Evolutionary conservation across 2,329 filamentous ascomycete species (phyloP).

Genomic region (Aureobasidium mangrovei): DNA sequence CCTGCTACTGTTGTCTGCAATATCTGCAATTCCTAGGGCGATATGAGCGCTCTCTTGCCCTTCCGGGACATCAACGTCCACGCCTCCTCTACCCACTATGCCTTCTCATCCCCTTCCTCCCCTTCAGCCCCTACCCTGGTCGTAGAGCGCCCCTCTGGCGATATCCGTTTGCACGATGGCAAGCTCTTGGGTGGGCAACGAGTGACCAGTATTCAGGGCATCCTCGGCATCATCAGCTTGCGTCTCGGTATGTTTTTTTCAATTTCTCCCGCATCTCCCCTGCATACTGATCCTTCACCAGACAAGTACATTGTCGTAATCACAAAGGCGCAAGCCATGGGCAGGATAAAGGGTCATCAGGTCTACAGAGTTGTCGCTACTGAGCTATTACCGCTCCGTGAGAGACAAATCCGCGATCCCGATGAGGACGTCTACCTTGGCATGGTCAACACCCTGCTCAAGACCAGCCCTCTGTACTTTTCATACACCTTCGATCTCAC

Average conservation of each 20-base stretch:
- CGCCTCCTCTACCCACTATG: conserved; percentile 83
- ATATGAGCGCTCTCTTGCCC: conserved; percentile 52
- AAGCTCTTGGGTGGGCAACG: conserved; percentile 67
- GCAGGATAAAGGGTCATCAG: conserved; percentile 88
- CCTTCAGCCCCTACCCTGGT: conserved; percentile 80
- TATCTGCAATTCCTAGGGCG: background rate
- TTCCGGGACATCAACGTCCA: conserved; percentile 97
- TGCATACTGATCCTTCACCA: conserved; percentile 34
- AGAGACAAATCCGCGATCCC: conserved; percentile 79
- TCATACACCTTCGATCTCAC: conserved; percentile 96
- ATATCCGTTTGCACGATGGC: conserved; percentile 76
- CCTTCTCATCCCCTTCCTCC: conserved; percentile 91
- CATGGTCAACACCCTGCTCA: conserved; percentile 72
- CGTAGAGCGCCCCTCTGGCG: conserved; percentile 84
- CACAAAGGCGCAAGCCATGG: conserved; percentile 85
- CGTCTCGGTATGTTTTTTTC: conserved; percentile 60
- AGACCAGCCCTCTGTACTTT: conserved; percentile 88
- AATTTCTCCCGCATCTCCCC: background rate
- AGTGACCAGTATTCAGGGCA: conserved; percentile 89
- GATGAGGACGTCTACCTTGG: conserved; percentile 89
- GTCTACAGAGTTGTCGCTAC: conserved; percentile 87
- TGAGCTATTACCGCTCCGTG: conserved; percentile 87
- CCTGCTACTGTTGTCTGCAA: background rate
- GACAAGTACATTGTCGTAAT: conserved; percentile 97
- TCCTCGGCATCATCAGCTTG: conserved; percentile 86